Percentiles rank a stretch among this genome's conserved stretches.
Conservation (phyloP, 768 basidiomycete genomes). For the Hygrophorus russula region DNA sequence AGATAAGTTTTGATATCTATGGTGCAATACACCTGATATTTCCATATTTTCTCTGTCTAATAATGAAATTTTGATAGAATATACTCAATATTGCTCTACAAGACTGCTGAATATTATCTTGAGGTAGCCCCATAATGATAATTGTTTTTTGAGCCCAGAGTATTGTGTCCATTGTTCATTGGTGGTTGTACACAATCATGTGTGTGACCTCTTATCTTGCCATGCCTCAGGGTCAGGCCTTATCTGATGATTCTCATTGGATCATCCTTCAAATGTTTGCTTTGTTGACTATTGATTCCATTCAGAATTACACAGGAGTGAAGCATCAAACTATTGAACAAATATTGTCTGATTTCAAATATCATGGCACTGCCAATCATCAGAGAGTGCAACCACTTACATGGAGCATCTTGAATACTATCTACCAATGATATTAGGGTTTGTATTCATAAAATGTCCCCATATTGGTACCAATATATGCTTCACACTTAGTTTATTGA, state of each 20-base stretch:
- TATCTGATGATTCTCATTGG: too few species aligned
- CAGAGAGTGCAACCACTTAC: not conserved
- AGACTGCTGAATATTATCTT: too few species aligned
- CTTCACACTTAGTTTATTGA: slow-evolving; percentile 7
- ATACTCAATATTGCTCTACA: not conserved
- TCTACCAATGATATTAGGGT: slow-evolving; percentile 3
- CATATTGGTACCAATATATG: not conserved
- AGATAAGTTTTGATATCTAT: not conserved
- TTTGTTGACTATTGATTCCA: too few species aligned
- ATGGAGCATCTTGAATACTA: not conserved
- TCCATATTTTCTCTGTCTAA: not conserved
- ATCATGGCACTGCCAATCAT: not conserved
- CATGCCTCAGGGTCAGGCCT: too few species aligned
- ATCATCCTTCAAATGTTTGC: too few species aligned
- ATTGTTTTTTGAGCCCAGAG: too few species aligned
- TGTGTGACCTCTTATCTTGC: too few species aligned
- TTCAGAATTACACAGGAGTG: slow-evolving; percentile 2
- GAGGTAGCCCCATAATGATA: too few species aligned
- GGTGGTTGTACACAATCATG: too few species aligned
- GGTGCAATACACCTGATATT: not conserved
- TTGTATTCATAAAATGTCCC: not conserved
- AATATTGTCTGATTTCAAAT: slow-evolving; percentile 1
- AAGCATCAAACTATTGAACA: slow-evolving; percentile 5
- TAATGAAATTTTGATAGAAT: not conserved
- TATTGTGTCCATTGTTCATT: too few species aligned